phyloP scores from a whole-genome alignment of 805 yeast genomes.

The Torulaspora microellipsoides region DNA sequence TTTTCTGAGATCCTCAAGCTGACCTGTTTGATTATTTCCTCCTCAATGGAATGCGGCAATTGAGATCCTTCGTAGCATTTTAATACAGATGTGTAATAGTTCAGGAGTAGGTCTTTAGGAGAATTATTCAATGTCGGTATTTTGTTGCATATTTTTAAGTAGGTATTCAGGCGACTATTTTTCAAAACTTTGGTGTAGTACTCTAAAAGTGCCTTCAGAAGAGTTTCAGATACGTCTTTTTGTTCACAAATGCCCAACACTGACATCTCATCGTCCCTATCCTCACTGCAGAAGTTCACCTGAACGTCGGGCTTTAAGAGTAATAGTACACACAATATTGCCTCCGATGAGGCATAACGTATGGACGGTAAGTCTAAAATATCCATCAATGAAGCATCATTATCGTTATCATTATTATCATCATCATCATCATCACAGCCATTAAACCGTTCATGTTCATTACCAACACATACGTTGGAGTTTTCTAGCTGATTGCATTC shows the following conservation, averaged over 20 bases:
- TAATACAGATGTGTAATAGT: constrained; percentile 42
- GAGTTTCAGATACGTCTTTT: constrained; percentile 32
- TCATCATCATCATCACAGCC: background rate
- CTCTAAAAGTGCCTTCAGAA: constrained; percentile 29
- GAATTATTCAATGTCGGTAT: constrained; percentile 39
- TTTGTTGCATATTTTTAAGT: constrained; percentile 30
- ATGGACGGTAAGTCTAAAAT: constrained; percentile 55
- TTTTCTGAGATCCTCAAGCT: constrained; percentile 68
- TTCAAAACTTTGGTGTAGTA: constrained; percentile 45
- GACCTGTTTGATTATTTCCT: constrained; percentile 48
- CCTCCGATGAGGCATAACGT: constrained; percentile 43
- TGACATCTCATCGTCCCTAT: background rate
- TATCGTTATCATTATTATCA: constrained; percentile 13
- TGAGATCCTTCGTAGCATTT: constrained; percentile 13
- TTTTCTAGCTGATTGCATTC: background rate
- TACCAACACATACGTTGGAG: background rate
- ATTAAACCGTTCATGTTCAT: background rate
- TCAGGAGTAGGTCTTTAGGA: constrained; percentile 45
- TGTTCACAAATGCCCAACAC: constrained; percentile 27
- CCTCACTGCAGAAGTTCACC: constrained; percentile 43
- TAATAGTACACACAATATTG: constrained; percentile 42
- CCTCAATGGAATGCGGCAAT: constrained; percentile 38
- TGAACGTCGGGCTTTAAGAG: constrained; percentile 47
- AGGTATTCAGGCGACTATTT: constrained; percentile 25
- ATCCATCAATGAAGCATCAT: constrained; percentile 40